Conservation (phyloP, 257 asterid species). For the Jasminum sambac region DNA sequence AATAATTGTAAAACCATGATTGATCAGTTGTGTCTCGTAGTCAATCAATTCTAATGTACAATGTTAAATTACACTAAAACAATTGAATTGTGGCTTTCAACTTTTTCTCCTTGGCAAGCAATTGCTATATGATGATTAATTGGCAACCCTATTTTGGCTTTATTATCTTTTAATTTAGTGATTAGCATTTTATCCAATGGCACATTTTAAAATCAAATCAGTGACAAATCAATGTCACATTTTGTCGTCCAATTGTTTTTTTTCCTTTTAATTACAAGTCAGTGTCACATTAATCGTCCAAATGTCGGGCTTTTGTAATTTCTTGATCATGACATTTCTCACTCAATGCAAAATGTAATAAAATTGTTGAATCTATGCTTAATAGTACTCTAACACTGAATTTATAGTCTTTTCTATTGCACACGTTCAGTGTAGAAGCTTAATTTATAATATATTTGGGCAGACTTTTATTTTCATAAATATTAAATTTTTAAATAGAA, state of each 20-base stretch:
- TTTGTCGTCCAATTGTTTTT: neutral
- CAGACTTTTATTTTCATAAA: no score
- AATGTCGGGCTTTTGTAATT: neutral
- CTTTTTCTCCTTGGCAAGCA: neutral
- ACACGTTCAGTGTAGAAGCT: no score
- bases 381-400: no score
- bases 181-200: neutral
- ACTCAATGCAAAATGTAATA: no score
- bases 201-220: neutral
- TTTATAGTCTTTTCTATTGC: no score
- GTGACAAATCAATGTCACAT: neutral
- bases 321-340: neutral
- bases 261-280: neutral
- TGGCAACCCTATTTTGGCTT: neutral
- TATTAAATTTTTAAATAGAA: no score
- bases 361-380: no score
- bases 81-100: neutral
- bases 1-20: no score
- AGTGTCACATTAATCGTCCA: neutral
- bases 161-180: neutral
- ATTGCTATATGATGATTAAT: neutral
- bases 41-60: no score
- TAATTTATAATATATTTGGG: no score
- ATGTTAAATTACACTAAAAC: no score
- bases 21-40: no score